These are phyloP conservation scores for Cyathus striatus DNA, from an alignment of 768 basidiomycete genomes.

Conservation along the genomic window DNA sequence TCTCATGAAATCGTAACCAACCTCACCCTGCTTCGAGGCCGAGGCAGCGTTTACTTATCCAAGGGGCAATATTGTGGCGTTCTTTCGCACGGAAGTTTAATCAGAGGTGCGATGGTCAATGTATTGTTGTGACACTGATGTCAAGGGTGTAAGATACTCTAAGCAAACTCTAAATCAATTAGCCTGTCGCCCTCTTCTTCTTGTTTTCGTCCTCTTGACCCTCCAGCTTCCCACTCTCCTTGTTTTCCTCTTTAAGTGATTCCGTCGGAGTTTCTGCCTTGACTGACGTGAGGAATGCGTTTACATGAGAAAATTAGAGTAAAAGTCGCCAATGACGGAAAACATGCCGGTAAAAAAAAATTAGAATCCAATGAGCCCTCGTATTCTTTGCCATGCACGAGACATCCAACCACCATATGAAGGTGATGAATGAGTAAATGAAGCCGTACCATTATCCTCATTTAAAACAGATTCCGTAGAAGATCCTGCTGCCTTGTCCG, in stretches of 20 bases:
- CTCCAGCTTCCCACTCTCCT: constrained; percentile 35
- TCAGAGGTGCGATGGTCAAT: neutral
- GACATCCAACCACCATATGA: constrained; percentile 63
- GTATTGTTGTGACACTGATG: constrained; percentile 1
- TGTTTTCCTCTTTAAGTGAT: constrained; percentile 18
- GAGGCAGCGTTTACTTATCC: too few relatives aligned
- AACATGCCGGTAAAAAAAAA: constrained; percentile 53
- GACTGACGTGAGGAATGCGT: constrained; percentile 18
- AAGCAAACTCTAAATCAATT: constrained; percentile 12
- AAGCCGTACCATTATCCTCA: constrained; percentile 70
- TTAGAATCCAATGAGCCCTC: constrained; percentile 68
- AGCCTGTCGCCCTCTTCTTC: constrained; percentile 43
- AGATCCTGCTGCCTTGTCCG: constrained; percentile 4
- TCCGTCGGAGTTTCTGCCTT: constrained; percentile 15
- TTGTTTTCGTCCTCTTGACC: constrained; percentile 16
- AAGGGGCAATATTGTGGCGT: constrained; percentile 10
- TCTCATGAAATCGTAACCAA: neutral
- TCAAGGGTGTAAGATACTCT: constrained; percentile 4
- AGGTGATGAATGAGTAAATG: constrained; percentile 55
- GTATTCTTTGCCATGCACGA: constrained; percentile 63
- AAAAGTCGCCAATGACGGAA: constrained; percentile 24
- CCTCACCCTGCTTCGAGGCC: too few relatives aligned
- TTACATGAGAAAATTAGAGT: constrained; percentile 17
- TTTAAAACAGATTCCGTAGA: constrained; percentile 17
- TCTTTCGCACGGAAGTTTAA: constrained; percentile 6